A percentile compares a stretch with the other conserved stretches of the same genome.
Conservation (phyloP, 805 yeast species). For the Candida nanaspora region DNA sequence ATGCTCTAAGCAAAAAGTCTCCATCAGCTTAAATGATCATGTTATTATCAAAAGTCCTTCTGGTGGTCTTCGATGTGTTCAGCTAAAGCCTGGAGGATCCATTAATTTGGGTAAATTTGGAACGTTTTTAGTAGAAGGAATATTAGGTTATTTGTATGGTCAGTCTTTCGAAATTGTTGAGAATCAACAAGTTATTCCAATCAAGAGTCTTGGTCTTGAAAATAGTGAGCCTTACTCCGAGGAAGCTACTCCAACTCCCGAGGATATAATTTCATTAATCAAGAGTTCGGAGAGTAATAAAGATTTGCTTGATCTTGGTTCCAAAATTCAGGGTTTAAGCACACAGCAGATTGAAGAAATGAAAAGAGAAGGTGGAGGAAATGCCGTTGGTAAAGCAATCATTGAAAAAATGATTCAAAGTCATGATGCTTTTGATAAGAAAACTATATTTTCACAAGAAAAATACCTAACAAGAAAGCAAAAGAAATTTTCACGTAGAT, state of each 20-base stretch:
- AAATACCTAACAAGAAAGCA: conserved; percentile 89
- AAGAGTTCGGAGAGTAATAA: conserved; percentile 55
- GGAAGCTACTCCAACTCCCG: conserved; percentile 17
- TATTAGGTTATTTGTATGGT: conserved; percentile 80
- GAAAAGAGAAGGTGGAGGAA: conserved; percentile 62
- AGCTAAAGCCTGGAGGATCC: conserved; percentile 49
- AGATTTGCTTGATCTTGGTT: conserved; percentile 60
- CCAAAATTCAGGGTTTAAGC: conserved; percentile 63
- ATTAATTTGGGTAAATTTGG: conserved; percentile 91
- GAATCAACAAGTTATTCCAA: conserved; percentile 43
- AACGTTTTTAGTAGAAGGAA: conserved; percentile 61
- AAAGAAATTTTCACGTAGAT: conserved; percentile 80
- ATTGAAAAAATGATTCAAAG: conserved; percentile 76
- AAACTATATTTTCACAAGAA: conserved; percentile 84
- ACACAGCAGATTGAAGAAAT: conserved; percentile 79
- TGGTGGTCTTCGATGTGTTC: conserved; percentile 66
- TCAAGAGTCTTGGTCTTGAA: conserved; percentile 29
- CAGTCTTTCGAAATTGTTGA: conserved; percentile 80
- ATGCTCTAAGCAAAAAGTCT: conserved; percentile 12
- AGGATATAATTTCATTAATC: conserved; percentile 6
- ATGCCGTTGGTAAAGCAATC: conserved; percentile 63
- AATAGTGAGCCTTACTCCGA: conserved; percentile 23
- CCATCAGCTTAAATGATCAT: conserved; percentile 41
- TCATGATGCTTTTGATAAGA: conserved; percentile 81
- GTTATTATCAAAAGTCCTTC: conserved; percentile 77